Conservation (phyloP, 495 filamentous ascomycete genomes). For the Penicillium dipodomyicola region DNA sequence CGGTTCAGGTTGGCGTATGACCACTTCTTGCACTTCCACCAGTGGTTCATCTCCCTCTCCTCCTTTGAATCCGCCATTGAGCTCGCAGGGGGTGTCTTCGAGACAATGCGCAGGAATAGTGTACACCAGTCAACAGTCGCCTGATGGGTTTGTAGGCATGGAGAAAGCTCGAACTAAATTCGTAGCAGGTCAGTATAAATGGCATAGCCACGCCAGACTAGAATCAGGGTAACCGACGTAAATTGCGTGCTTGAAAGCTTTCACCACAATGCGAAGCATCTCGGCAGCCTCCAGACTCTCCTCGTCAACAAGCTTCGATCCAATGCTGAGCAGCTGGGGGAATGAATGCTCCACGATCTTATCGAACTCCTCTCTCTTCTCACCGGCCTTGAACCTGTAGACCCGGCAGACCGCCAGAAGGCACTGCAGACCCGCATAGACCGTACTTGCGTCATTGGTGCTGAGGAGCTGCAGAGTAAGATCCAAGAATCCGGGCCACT, state of each 20-base stretch:
- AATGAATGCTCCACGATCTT: slow-evolving; percentile 90
- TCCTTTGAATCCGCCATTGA: slow-evolving; percentile 78
- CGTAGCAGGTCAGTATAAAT: slow-evolving; percentile 18
- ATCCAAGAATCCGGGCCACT: slow-evolving; percentile 91
- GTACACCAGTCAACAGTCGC: slow-evolving; percentile 93
- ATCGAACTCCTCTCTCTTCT: slow-evolving; percentile 82
- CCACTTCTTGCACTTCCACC: slow-evolving; percentile 99
- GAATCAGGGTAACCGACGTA: slow-evolving; percentile 63
- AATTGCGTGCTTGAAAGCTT: slow-evolving; percentile 95
- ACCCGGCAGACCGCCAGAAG: slow-evolving; percentile 88
- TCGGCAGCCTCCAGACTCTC: slow-evolving; percentile 89
- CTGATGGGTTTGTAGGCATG: slow-evolving; percentile 70
- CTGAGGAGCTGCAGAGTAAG: slow-evolving; percentile 84
- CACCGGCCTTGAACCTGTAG: slow-evolving; percentile 86
- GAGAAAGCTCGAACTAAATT: slow-evolving; percentile 77
- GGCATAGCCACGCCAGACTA: background rate
- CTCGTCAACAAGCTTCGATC: slow-evolving; percentile 83
- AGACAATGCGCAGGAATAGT: slow-evolving; percentile 84
- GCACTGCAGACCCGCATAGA: slow-evolving; percentile 92
- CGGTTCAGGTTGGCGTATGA: slow-evolving; percentile 95
- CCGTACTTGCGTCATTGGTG: slow-evolving; percentile 76
- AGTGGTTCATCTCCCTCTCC: slow-evolving; percentile 89
- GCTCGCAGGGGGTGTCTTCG: slow-evolving; percentile 74
- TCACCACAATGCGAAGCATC: slow-evolving; percentile 92
- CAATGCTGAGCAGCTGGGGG: slow-evolving; percentile 84